A percentile compares a stretch with the other conserved stretches of the same genome.
These are phyloP conservation scores for Brassica cretica DNA, from an alignment of 345 rosid species.

Conservation along the genomic window DNA sequence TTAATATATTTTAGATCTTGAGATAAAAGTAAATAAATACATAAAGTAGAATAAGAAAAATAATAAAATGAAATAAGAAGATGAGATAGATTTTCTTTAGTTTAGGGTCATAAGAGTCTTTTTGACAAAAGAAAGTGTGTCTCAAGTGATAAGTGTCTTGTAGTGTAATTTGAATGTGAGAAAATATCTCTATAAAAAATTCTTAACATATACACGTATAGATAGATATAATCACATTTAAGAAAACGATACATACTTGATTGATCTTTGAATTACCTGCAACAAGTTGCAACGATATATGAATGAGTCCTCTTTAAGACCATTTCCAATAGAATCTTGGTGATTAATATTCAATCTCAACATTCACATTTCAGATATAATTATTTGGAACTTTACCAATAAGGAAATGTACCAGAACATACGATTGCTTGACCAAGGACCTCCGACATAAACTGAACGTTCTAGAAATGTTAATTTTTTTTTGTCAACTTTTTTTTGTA, in stretches of 20 bases:
- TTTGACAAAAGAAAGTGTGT: no score
- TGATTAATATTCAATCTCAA: neutral
- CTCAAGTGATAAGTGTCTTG: no score
- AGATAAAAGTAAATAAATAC: no score
- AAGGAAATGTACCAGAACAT: neutral
- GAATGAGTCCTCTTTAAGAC: neutral
- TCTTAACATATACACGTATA: neutral
- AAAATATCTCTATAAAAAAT: no score
- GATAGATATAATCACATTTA: neutral
- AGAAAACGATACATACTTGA: neutral
- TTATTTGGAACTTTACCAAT: neutral
- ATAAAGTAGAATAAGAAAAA: no score
- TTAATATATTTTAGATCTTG: no score
- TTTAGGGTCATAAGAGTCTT: no score
- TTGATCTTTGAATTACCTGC: neutral
- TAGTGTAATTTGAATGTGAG: no score
- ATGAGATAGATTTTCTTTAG: no score
- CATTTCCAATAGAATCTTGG: neutral
- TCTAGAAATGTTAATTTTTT: conserved; percentile 12
- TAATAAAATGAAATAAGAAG: no score
- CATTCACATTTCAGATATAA: neutral
- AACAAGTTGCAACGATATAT: neutral
- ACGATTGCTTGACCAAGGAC: conserved; percentile 14
- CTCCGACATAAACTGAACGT: conserved; percentile 29
- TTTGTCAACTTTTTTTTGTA: no score